Evolutionary conservation across 306 rosid species (phyloP).

Genomic region (Ammopiptanthus mongolicus): DNA sequence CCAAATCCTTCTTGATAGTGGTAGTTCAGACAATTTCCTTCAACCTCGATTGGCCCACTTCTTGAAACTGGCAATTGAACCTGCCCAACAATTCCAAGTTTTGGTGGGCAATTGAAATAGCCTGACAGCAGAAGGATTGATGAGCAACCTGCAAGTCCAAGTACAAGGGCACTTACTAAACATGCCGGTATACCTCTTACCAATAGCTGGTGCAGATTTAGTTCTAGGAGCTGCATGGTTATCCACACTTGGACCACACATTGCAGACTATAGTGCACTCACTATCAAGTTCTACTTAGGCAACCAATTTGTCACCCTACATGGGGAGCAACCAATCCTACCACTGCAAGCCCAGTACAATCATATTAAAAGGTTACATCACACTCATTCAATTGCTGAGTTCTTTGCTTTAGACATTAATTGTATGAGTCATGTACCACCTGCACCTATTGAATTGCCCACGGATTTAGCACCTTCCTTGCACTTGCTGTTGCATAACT

Average conservation of each 20-base stretch:
- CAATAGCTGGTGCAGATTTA: neutral
- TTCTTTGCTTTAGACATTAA: too few species aligned
- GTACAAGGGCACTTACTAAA: too few species aligned
- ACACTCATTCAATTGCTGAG: neutral
- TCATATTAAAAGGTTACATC: neutral
- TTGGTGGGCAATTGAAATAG: too few species aligned
- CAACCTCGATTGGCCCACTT: too few species aligned
- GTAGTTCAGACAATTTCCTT: too few species aligned
- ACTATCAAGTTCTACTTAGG: too few species aligned
- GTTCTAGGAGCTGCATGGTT: neutral
- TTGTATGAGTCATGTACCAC: rapidly evolving
- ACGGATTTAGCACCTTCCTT: too few species aligned
- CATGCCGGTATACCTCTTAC: neutral
- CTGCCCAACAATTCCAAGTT: too few species aligned
- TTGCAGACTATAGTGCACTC: neutral
- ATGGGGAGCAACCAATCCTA: neutral
- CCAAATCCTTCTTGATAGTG: too few species aligned
- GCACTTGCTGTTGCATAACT: too few species aligned
- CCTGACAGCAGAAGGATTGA: neutral
- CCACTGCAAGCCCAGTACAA: neutral
- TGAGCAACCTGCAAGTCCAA: neutral
- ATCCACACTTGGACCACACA: neutral
- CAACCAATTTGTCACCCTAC: neutral
- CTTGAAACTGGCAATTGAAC: too few species aligned
- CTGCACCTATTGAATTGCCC: too few species aligned